Evolutionary conservation across 306 rosid genomes (phyloP), one percentile per base, ranked within the genome.

Genomic region (Quercus engelmannii): DNA sequence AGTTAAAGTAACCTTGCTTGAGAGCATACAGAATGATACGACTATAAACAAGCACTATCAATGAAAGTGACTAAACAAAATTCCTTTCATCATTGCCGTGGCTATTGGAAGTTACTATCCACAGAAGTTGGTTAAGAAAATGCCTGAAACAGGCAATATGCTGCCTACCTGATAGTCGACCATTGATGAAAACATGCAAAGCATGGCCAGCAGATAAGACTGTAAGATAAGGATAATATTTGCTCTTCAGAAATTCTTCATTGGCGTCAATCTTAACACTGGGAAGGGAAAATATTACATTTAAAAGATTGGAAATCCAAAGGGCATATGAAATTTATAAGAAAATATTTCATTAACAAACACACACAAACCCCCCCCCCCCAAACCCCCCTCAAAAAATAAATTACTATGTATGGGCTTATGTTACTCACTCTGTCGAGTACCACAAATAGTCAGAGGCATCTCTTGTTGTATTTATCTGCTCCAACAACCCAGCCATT

Each of bases 201-300:
- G 98, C 97, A 88, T 95, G 99, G 30, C 99, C 99, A 74, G 98
- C 99, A 69, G 99, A 95, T 30, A 89, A 80, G 72, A 91, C 85
- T 0, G 97, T 89, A 77, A 95, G 94, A 80, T 83, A 79, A 52
- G 97, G 99, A 82, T 83, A 73, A 41, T 84, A 89, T 83, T 97
- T 92, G 12, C 78, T 93, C 82, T 85, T 88, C 81, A 95, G 88
- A 64, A 90, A 92, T 69, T 82, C 90, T 85, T 95, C 99, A 15
- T 83, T 87, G 71, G 90, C n/a, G 65, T 86, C 90, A 78, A 95
- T 86, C 83, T 82, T 86, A 11, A 95, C 92, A 88, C 99, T 95
- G 90, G 62, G 21, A 79, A 83, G 26, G 55, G 75, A 78, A 73
- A 25, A 73, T 7, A 18, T 49, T 38, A 81, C 38, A 56, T 56